A percentile compares a stretch with the other conserved stretches of the same genome.
Evolutionary conservation across 805 yeast species (phyloP).

Genomic region (Metschnikowia cubensis): DNA sequence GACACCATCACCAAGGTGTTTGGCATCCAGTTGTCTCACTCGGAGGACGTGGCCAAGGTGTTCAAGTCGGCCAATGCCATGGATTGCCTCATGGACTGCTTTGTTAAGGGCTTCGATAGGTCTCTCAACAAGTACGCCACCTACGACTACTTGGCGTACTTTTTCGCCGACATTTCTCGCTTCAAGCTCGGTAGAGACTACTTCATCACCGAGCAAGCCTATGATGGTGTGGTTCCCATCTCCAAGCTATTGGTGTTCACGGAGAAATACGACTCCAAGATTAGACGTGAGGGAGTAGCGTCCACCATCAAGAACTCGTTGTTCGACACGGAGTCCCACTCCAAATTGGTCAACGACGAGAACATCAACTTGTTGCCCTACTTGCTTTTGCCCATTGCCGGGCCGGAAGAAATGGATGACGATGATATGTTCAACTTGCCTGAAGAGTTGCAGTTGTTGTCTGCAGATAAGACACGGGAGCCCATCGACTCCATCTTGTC

Average conservation of each 20-base stretch:
- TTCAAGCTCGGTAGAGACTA: slow-evolving; percentile 70
- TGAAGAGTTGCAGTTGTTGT: slow-evolving; percentile 77
- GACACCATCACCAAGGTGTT: slow-evolving; percentile 57
- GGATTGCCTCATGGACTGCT: slow-evolving; percentile 84
- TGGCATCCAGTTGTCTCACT: slow-evolving; percentile 28
- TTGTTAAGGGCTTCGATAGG: slow-evolving; percentile 78
- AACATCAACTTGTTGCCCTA: slow-evolving; percentile 75
- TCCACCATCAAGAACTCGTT: slow-evolving; percentile 87
- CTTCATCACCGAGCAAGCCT: slow-evolving; percentile 65
- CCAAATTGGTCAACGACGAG: slow-evolving; percentile 52
- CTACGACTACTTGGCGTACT: slow-evolving; percentile 79
- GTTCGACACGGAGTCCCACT: slow-evolving; percentile 73
- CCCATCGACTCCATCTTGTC: slow-evolving; percentile 60
- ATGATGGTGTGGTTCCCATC: slow-evolving; percentile 74
- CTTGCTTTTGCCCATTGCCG: slow-evolving; percentile 74
- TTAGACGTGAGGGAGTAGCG: slow-evolving; percentile 88
- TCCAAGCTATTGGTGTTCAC: slow-evolving; percentile 82
- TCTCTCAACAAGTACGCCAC: slow-evolving; percentile 66
- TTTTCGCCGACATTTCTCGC: slow-evolving; percentile 87
- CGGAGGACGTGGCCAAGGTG: slow-evolving; percentile 37
- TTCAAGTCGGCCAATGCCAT: slow-evolving; percentile 58
- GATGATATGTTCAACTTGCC: slow-evolving; percentile 88
- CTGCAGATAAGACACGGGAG: slow-evolving; percentile 74
- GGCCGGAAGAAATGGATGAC: slow-evolving; percentile 68
- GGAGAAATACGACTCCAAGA: slow-evolving; percentile 69